Evolutionary conservation across 2,329 filamentous ascomycete genomes (phyloP).

Genomic region (Colletotrichum chlorophyti): DNA sequence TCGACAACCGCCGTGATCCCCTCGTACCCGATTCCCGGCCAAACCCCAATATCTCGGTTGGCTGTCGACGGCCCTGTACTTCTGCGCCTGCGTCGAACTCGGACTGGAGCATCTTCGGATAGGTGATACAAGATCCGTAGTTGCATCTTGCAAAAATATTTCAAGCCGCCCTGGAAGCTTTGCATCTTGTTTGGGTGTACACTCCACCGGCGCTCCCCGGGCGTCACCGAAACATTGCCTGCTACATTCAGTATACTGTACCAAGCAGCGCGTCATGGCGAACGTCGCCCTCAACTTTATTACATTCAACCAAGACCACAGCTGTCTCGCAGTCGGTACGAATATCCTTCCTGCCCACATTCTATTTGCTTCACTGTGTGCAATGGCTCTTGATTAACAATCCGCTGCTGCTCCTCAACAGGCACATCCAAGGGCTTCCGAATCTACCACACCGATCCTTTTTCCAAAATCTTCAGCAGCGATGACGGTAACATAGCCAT

Average conservation of each 20-base stretch:
- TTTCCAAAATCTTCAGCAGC: slow-evolving; percentile 92
- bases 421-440: slow-evolving; percentile 94
- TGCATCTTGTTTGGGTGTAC: neutral
- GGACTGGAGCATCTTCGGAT: too few species aligned
- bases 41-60: too few species aligned
- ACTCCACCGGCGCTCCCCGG: slow-evolving; percentile 11
- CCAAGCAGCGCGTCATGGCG: slow-evolving; percentile 55
- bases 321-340: slow-evolving; percentile 92
- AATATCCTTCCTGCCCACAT: slow-evolving; percentile 24
- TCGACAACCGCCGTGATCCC: too few species aligned
- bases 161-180: too few species aligned
- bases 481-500: slow-evolving; percentile 95
- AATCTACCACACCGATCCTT: slow-evolving; percentile 96
- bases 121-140: too few species aligned
- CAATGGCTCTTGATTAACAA: slow-evolving; percentile 8
- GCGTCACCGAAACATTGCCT: neutral
- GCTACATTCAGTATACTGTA: neutral
- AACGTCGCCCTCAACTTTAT: slow-evolving; percentile 90
- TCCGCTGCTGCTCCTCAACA: slow-evolving; percentile 41
- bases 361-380: slow-evolving; percentile 5
- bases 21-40: too few species aligned
- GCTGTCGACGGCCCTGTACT: too few species aligned
- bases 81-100: too few species aligned
- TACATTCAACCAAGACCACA: slow-evolving; percentile 99
- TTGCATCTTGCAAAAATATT: too few species aligned